Evolutionary conservation across 495 filamentous ascomycete species (phyloP), one percentile per base, ranked within the genome.

Genomic region (Thozetella sp.): DNA sequence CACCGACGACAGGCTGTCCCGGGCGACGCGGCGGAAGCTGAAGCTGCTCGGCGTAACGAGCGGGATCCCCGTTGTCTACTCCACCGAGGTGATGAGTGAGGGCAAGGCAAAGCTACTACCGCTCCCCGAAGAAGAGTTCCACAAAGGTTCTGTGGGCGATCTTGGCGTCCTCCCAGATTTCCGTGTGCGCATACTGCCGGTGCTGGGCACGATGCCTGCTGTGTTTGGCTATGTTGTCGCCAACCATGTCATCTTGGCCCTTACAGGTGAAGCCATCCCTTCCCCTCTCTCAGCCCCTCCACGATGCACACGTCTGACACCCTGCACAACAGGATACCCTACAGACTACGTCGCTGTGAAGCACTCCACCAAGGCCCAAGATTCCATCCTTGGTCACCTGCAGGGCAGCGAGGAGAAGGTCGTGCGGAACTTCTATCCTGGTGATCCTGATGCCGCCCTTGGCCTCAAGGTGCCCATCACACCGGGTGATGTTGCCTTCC

Each of bases 171-270:
- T 98, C 11, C 91, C 93, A 1, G 93, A 97, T 68, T 99, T 99
- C 76, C 83, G 95, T 9, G 90, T 96, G 19, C 86, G 95, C 22
- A 98, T 99, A 57, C 75, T 99, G 46, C 95, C 95, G 0, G 95
- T 99, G 0, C 74, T 99, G 19, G 95, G 95, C 2, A 98, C 95
- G 0, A 97, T 99, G 93, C 95, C 95, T 1, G 93, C 94, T 1
- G 85, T 97, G 0, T 99, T 99, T 76, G 95, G 95, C 15, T 91
- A 96, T 58, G 88, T 87, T 1, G 82, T 89, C 24, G 95, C 95
- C 1, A 99, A 97, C 69, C 91, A 97, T 63, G 86, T 98, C 37
- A 92, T 98, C 58, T 82, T 95, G 61, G 86, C 88, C 43, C 83
- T 97, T n/a, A 81, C 92, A 1, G 78, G 78, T 78, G 63, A 51